Base-by-base conservation (phyloP, 768 basidiomycete genomes). In the Amanita pseudoporphyria region DNA sequence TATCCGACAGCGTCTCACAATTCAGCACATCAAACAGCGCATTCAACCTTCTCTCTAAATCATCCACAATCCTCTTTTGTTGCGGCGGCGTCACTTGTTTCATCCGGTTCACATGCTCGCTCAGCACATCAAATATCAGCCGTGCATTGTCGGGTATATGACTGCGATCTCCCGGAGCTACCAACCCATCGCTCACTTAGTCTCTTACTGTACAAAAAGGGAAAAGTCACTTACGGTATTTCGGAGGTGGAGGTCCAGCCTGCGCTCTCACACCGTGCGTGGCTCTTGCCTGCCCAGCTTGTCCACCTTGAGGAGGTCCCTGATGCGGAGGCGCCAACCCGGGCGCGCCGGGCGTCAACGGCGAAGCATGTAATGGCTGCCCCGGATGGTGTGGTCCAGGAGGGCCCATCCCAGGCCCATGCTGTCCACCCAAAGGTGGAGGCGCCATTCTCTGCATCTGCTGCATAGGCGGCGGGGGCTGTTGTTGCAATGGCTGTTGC, bases 1-100 rank as follows among this genome's bases (percentile, higher is more conserved):
- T 63, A 52, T 71, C 69, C 12, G 88, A 84, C 16, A 96, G 61
- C 6, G 87, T 86, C 57, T 91, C 75, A 60, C 89, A 92, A 64
- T 97, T 96, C 57, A 97, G 67, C n/a, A 82, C 84, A 60, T 96
- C 94, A 58, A 94, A 96, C 39, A 97, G 65, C 0, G 82, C 77
- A 60, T 84, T 92, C 57, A 95, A 72, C 28, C 94, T 77, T 16
- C 90, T 77, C 61, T 94, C 91, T 4, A 93, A 75, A 57, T 95
- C 93, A 45, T 91, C 90, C 0, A 79, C 81, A 55, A 93, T 72
- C 30, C 88, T 82, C 62, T 84, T 86, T 70, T 94, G 86, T 58
- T 84, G 79, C 4, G 86, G 76, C 87, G 90, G 88, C 6, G 74
- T 78, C 10, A 72, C 78, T 61, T 90, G 84, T 67, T 77, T 89